Percentiles rank a stretch among this genome's conserved stretches.
Conservation (phyloP, 139 green algal species). For the Picochlorum sp. region DNA sequence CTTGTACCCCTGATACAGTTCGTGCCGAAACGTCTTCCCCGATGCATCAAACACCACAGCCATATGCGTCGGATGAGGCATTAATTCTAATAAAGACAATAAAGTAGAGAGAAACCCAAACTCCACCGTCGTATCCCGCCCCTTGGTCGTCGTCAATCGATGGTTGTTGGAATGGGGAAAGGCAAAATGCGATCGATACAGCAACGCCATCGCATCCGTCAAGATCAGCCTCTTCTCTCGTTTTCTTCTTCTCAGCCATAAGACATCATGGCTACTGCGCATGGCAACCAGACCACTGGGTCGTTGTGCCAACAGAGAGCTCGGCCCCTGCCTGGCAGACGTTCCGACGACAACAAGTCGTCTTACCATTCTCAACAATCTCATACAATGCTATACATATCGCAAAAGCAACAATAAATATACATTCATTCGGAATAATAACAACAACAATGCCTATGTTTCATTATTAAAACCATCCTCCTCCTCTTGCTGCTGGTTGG, state of each 20-base stretch:
- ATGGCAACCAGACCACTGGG: not conserved
- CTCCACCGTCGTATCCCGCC: slow-evolving; percentile 39
- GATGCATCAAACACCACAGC: slow-evolving; percentile 54
- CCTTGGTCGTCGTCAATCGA: slow-evolving; percentile 17
- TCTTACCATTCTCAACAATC: no score
- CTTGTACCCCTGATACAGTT: slow-evolving; percentile 57
- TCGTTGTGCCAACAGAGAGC: no score
- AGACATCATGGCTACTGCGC: not conserved
- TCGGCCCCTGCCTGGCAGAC: no score
- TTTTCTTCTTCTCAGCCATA: not conserved
- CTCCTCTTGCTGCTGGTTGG: not conserved
- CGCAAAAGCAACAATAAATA: no score
- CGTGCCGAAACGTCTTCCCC: slow-evolving; percentile 54
- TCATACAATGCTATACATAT: not conserved
- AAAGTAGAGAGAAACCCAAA: slow-evolving; percentile 44
- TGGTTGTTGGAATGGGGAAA: slow-evolving; percentile 16
- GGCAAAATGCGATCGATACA: slow-evolving; percentile 49
- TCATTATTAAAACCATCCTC: no score
- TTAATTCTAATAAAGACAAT: slow-evolving; percentile 34
- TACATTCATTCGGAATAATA: no score
- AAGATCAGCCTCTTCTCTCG: slow-evolving; percentile 30
- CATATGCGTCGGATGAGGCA: slow-evolving; percentile 47
- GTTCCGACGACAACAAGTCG: no score
- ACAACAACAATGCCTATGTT: no score
- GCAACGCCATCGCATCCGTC: slow-evolving; percentile 39